Percentiles rank a stretch among this genome's conserved stretches.
phyloP scores from a whole-genome alignment of 805 yeast genomes.

The Starmerella kuoi region DNA sequence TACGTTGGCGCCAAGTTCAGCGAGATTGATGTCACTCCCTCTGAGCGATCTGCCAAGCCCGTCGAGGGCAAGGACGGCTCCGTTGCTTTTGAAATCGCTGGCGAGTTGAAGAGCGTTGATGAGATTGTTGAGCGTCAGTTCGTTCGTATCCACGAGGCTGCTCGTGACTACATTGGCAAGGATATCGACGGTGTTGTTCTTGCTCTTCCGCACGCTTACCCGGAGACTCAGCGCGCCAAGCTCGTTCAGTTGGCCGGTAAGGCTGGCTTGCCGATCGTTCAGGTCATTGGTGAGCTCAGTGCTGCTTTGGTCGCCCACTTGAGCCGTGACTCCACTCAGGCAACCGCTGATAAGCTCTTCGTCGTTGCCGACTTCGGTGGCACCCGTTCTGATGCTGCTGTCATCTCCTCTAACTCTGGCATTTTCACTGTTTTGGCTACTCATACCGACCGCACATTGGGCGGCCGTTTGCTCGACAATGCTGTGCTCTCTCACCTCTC shows the following conservation, averaged over 20 bases:
- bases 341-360: conserved; percentile 49
- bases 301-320: conserved; percentile 82
- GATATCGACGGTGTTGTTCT: conserved; percentile 70
- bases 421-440: conserved; percentile 79
- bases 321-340: conserved; percentile 32
- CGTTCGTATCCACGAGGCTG: conserved; percentile 68
- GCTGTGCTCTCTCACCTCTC: conserved; percentile 75
- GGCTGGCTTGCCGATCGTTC: conserved; percentile 71
- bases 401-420: conserved; percentile 87
- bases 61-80: conserved; percentile 45
- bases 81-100: conserved; percentile 46
- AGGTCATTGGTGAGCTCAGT: conserved; percentile 82
- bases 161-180: conserved; percentile 82
- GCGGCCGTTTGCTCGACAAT: conserved; percentile 78
- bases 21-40: conserved; percentile 53
- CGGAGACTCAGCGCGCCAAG: conserved; percentile 56
- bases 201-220: conserved; percentile 82
- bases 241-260: conserved; percentile 48
- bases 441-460: conserved; percentile 66
- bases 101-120: conserved; percentile 45
- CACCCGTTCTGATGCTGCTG: conserved; percentile 88
- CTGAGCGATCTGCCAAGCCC: conserved; percentile 57
- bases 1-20: conserved; percentile 65
- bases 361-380: conserved; percentile 97
- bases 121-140: conserved; percentile 79